Evolutionary conservation across 306 rosid genomes (phyloP).

Genomic region (Medicago ruthenica): DNA sequence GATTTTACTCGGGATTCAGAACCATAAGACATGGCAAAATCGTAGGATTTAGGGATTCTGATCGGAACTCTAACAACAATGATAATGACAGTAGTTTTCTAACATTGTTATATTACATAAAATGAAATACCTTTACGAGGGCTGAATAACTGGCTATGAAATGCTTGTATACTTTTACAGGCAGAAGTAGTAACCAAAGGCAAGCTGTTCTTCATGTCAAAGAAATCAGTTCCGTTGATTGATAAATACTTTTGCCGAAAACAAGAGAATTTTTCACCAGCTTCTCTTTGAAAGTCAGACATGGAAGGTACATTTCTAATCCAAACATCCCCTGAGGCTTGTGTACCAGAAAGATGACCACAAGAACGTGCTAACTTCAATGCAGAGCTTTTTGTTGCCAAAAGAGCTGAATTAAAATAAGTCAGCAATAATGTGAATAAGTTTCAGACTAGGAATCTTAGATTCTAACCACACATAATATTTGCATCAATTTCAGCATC

Average conservation of each 20-base stretch:
- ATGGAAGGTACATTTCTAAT: conserved; percentile 51
- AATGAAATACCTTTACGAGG: conserved; percentile 60
- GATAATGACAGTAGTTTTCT: background rate
- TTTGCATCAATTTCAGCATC: conserved; percentile 9
- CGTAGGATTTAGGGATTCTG: too few relatives aligned
- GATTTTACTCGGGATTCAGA: too few relatives aligned
- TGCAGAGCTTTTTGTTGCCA: conserved; percentile 63
- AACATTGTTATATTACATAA: conserved; percentile 2
- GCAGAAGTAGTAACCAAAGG: conserved; percentile 51
- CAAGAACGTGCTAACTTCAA: conserved; percentile 51
- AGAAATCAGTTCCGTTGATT: conserved; percentile 54
- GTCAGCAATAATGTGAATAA: background rate
- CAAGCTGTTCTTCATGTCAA: conserved; percentile 56
- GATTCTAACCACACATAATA: conserved; percentile 35
- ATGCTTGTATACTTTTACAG: conserved; percentile 52
- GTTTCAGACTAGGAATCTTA: conserved; percentile 26
- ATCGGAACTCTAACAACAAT: too few relatives aligned
- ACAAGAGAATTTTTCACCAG: conserved; percentile 51
- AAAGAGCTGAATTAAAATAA: conserved; percentile 54
- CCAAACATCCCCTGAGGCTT: conserved; percentile 50
- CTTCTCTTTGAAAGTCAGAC: conserved; percentile 67
- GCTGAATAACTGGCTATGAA: conserved; percentile 54
- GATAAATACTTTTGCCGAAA: conserved; percentile 56
- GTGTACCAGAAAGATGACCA: conserved; percentile 45
- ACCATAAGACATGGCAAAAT: too few relatives aligned